phyloP scores from a whole-genome alignment of 139 green algal genomes.

The Closterium sp. region DNA sequence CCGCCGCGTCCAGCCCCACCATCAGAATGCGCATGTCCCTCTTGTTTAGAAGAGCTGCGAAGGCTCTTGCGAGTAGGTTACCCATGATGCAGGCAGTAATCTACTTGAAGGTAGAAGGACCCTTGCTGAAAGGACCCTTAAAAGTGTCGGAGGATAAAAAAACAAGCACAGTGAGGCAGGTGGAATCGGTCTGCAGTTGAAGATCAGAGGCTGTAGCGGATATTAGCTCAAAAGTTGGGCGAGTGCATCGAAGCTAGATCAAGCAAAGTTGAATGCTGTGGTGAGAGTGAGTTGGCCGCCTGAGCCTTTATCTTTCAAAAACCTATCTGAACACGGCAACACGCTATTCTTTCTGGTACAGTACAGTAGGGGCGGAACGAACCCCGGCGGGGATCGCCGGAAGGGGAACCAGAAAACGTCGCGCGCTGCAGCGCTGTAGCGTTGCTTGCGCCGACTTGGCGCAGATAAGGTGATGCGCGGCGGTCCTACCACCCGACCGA shows the following conservation, averaged over 20 bases:
- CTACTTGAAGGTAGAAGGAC: neutral
- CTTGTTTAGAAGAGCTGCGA: neutral
- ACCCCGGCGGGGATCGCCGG: neutral
- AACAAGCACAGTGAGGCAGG: too few relatives aligned
- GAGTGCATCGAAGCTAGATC: neutral
- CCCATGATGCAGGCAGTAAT: neutral
- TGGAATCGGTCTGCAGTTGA: too few relatives aligned
- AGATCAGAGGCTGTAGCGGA: too few relatives aligned
- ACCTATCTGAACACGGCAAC: neutral
- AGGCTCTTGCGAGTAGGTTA: neutral
- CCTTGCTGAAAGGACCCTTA: neutral
- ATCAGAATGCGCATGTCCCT: conserved; percentile 32
- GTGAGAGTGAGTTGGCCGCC: neutral
- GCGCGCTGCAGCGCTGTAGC: too few relatives aligned
- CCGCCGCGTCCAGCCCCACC: conserved; percentile 53
- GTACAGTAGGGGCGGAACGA: neutral
- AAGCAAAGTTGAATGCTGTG: neutral
- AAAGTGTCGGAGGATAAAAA: neutral
- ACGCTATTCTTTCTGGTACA: neutral
- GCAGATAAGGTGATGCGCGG: neutral
- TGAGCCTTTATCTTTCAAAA: neutral
- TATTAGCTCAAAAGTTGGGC: neutral
- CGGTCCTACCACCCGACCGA: neutral
- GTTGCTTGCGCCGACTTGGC: neutral
- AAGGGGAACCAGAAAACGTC: neutral